Evolutionary conservation across 352 stramenopile genomes (phyloP).

Genomic region (Pythium pyrilobum): DNA sequence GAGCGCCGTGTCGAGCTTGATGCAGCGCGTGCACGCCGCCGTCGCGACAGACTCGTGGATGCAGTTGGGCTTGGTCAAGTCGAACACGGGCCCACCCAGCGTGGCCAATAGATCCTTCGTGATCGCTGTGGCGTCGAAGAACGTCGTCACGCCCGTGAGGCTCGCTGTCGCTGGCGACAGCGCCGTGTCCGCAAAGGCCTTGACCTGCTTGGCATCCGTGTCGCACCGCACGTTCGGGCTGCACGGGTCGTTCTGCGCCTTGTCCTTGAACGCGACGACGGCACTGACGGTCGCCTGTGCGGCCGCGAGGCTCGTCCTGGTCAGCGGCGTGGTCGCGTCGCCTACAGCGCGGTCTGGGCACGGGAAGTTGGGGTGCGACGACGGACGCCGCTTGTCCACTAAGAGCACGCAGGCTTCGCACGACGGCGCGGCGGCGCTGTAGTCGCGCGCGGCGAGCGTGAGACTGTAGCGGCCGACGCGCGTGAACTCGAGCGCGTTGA

Average conservation of each 20-base stretch:
- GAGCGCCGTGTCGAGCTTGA: constrained; percentile 33
- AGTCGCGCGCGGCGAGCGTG: constrained; percentile 43
- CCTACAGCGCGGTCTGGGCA: constrained; percentile 30
- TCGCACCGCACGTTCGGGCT: constrained; percentile 40
- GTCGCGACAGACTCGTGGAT: constrained; percentile 9
- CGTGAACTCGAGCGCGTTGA: constrained; percentile 38
- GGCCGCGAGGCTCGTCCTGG: constrained; percentile 21
- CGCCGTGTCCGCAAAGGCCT: constrained; percentile 31
- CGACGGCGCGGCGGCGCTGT: constrained; percentile 25
- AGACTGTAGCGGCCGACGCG: constrained; percentile 47
- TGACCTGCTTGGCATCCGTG: constrained; percentile 20
- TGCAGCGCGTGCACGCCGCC: constrained; percentile 38
- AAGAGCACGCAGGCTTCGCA: constrained; percentile 49
- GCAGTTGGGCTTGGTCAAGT: neutral
- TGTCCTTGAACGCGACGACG: constrained; percentile 35
- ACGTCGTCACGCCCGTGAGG: neutral
- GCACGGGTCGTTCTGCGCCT: constrained; percentile 52
- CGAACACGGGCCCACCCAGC: neutral
- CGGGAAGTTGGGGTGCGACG: constrained; percentile 12
- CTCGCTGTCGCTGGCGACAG: neutral
- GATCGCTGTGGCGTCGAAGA: neutral
- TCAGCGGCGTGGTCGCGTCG: constrained; percentile 20
- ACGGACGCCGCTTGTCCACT: constrained; percentile 42
- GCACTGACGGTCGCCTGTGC: constrained; percentile 17
- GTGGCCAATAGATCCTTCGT: neutral